Conservation (phyloP, 768 basidiomycete species). For the Kwoniella dendrophila region DNA sequence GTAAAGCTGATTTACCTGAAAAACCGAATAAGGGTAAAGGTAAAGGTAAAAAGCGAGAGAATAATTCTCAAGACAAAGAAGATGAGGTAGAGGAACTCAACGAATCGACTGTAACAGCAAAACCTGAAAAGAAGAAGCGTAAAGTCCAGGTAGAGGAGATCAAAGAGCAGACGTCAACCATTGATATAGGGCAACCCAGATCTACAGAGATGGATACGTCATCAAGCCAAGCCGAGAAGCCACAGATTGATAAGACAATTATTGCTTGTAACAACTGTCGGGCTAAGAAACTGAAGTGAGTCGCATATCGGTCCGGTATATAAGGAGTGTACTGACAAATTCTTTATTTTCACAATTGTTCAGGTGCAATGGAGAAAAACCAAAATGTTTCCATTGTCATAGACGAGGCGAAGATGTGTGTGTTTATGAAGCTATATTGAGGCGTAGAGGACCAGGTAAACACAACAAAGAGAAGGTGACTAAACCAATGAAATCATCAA, state of each 20-base stretch:
- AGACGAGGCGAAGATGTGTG: conserved; percentile 44
- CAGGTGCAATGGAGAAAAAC: conserved; percentile 55
- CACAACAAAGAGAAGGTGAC: conserved; percentile 42
- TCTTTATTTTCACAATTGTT: background rate
- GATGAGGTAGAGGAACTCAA: background rate
- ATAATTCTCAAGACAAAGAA: background rate
- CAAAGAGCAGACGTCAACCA: conserved; percentile 10
- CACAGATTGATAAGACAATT: conserved; percentile 22
- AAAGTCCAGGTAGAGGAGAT: no score
- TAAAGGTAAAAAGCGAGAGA: background rate
- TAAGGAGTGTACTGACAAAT: background rate
- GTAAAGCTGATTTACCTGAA: conserved; percentile 1
- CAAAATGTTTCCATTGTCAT: conserved; percentile 52
- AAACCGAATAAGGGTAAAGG: background rate
- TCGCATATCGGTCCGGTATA: background rate
- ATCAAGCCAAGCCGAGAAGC: background rate
- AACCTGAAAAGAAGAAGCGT: no score
- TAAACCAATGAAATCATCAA: background rate
- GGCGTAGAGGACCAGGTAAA: conserved; percentile 55
- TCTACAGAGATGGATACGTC: background rate
- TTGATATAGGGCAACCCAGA: background rate
- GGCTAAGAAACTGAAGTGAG: conserved; percentile 45
- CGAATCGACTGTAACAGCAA: background rate
- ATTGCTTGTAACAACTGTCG: conserved; percentile 49
- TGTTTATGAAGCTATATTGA: conserved; percentile 50